Conservation (phyloP, 352 stramenopile genomes). For the Elongisporangium prolatum region DNA sequence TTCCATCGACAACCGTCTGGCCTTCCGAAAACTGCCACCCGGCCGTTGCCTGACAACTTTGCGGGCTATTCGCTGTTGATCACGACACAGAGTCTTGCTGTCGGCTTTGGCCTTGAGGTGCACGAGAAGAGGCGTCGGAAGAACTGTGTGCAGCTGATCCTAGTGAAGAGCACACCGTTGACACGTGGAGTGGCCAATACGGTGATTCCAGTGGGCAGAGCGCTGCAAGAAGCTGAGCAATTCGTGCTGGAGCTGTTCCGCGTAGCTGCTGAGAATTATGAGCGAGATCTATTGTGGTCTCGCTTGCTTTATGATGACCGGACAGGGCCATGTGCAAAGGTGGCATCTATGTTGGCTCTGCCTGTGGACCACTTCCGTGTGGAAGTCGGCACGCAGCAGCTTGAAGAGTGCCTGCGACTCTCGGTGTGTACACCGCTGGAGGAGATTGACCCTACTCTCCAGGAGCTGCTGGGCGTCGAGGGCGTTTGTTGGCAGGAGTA, state of each 20-base stretch:
- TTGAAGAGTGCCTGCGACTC: slow-evolving; percentile 78
- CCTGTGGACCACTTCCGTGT: slow-evolving; percentile 55
- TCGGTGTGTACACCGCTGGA: slow-evolving; percentile 79
- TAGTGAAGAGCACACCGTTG: slow-evolving; percentile 46
- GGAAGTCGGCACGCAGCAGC: slow-evolving; percentile 73
- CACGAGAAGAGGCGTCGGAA: slow-evolving; percentile 47
- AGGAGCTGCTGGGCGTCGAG: slow-evolving; percentile 57
- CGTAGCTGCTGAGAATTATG: slow-evolving; percentile 77
- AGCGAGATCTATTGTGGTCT: slow-evolving; percentile 83
- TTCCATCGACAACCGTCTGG: slow-evolving; percentile 50
- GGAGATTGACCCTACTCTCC: slow-evolving; percentile 66
- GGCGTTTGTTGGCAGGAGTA: slow-evolving; percentile 80
- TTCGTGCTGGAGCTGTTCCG: slow-evolving; percentile 78
- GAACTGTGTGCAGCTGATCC: slow-evolving; percentile 63
- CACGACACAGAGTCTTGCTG: slow-evolving; percentile 56
- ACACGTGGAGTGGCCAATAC: slow-evolving; percentile 36
- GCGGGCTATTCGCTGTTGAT: slow-evolving; percentile 73
- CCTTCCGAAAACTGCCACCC: slow-evolving; percentile 17
- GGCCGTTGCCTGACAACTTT: slow-evolving; percentile 15
- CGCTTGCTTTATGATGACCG: slow-evolving; percentile 70
- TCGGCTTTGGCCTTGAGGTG: slow-evolving; percentile 20
- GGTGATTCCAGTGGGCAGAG: slow-evolving; percentile 53
- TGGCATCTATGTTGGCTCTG: slow-evolving; percentile 51
- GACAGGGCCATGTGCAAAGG: slow-evolving; percentile 37
- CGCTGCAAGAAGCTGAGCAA: slow-evolving; percentile 67